Percentiles rank a stretch among this genome's conserved stretches.
Conservation (phyloP, 2,329 filamentous ascomycete genomes). For the Paracamarosporium sp. region DNA sequence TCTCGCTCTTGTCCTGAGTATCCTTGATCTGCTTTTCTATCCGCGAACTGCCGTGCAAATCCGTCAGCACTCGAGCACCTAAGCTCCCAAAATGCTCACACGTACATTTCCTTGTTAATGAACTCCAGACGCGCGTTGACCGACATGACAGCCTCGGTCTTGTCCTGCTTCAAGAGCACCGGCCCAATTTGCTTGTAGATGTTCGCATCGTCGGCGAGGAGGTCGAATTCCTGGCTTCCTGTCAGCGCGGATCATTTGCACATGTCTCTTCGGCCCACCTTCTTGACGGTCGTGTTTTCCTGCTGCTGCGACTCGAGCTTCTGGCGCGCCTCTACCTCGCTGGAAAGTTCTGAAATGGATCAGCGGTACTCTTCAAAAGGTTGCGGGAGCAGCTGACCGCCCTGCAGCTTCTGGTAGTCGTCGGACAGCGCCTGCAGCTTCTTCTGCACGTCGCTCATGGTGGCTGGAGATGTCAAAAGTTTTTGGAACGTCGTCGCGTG, state of each 20-base stretch:
- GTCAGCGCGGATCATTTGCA: constrained; percentile 5
- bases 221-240: constrained; percentile 74
- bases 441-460: constrained; percentile 68
- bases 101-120: constrained; percentile 89
- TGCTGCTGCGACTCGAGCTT: constrained; percentile 93
- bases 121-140: constrained; percentile 92
- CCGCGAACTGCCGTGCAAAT: constrained; percentile 59
- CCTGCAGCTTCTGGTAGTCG: constrained; percentile 85
- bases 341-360: constrained; percentile 73
- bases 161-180: constrained; percentile 93
- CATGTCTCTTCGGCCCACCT: constrained; percentile 57
- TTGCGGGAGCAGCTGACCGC: constrained; percentile 60
- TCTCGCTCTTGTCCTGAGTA: constrained; percentile 69
- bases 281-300: constrained; percentile 88
- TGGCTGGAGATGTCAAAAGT: background rate
- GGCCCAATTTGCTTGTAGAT: constrained; percentile 98
- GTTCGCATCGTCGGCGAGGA: constrained; percentile 78
- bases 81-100: constrained; percentile 35
- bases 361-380: constrained; percentile 12
- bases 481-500: background rate
- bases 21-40: constrained; percentile 71
- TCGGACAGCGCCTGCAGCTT: constrained; percentile 83
- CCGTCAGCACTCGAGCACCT: background rate
- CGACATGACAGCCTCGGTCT: constrained; percentile 84
- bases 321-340: constrained; percentile 78